Evolutionary conservation across 2,329 filamentous ascomycete genomes (phyloP), one percentile per base, ranked within the genome.

Genomic region (Microdochium nivale): DNA sequence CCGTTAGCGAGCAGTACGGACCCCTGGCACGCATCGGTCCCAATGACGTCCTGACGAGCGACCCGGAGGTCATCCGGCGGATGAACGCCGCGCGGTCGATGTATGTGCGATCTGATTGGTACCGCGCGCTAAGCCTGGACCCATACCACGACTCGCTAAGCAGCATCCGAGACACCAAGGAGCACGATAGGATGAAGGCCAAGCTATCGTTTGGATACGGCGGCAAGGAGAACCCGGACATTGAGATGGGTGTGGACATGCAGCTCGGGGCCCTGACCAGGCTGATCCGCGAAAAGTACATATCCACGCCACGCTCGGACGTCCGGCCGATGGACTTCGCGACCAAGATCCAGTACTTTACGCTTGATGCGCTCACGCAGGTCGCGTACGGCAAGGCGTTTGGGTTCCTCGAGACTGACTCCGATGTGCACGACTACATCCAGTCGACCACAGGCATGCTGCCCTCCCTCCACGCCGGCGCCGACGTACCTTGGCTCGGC

Each of bases 111-210:
- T 66, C 65, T 0, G 56, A 55, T 1, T 79, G 75, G 68, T 80
- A 79, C 58, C 65, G 70, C 52, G 72, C 69, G 3, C 68, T 76
- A 52, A 70, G 73, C 14, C 69, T 84, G 54, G 74, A 83, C 52
- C 74, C 77, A 0, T 69, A 74, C n/a, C 66, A 72, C 25, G 74
- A 81, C 55, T 80, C 77, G 53, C 69, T 83, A 52, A 70, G 81
- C 57, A 77, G 69, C 23, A 65, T 71, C 24, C 65, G 68, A 40
- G 68, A 79, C 53, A 69, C 70, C 33, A 64, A 63, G 25, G 62
- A 60, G 44, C 77, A 79, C 56, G 65, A 65, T 21, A 59, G 61
- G 49, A 54, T 72, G 33, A 67, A 69, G 51, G 67, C 71, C 19
- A 73, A 75, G 56, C 66, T 77, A 14, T 37, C 55, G 1, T 50